These are phyloP conservation scores for Epichloe hybrida DNA, from an alignment of 2,329 filamentous ascomycete genomes.

Conservation along the genomic window DNA sequence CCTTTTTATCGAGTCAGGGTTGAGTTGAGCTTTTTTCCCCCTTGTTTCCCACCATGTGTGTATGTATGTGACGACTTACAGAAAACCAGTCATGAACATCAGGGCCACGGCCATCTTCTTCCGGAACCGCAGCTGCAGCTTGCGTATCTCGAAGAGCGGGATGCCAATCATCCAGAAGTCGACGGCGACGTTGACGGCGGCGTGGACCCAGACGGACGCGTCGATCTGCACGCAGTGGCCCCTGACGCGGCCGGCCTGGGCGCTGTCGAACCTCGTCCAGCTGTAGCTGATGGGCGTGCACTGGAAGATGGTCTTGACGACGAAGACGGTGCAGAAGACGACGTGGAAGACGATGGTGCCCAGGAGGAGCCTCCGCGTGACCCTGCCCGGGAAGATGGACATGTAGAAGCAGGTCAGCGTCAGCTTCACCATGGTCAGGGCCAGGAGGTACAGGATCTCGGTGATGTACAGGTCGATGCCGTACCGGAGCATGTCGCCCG, in stretches of 20 bases:
- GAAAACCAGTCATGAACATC: constrained; percentile 5
- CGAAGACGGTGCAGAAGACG: not conserved
- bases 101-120: constrained; percentile 5
- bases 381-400: constrained; percentile 2
- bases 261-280: not conserved
- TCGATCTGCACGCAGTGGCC: constrained; percentile 5
- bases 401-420: constrained; percentile 5
- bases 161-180: constrained; percentile 6
- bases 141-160: constrained; percentile 3
- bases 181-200: constrained; percentile 1
- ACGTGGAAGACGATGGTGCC: not conserved
- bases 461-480: not conserved
- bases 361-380: constrained; percentile 1
- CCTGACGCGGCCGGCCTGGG: no score
- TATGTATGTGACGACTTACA: not conserved
- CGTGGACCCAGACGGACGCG: constrained; percentile 3
- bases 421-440: constrained; percentile 2
- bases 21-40: no score
- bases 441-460: constrained; percentile 4
- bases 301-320: not conserved
- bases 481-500: not conserved
- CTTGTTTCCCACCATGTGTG: not conserved
- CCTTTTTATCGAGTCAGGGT: not conserved
- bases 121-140: constrained; percentile 3
- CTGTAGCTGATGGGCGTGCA: constrained; percentile 2